These are phyloP conservation scores for Hypseocharis bilobata DNA, from an alignment of 441 rosid species.

Conservation along the genomic window DNA sequence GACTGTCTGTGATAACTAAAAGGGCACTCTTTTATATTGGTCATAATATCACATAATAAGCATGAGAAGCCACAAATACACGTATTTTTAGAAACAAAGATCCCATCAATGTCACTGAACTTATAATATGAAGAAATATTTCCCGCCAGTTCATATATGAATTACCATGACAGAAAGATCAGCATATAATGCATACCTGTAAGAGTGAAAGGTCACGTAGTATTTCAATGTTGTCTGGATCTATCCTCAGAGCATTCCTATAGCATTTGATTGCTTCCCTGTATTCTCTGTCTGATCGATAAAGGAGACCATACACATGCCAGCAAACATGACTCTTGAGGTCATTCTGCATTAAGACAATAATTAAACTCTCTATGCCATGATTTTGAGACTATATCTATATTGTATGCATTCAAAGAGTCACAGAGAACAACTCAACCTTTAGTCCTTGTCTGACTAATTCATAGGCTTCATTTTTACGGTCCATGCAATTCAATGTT, in stretches of 20 bases:
- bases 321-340: constrained; percentile 99
- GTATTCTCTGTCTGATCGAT: constrained; percentile 99
- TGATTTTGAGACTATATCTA: not conserved
- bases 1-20: not conserved
- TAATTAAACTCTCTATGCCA: not conserved
- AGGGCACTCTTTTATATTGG: not conserved
- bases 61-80: not conserved
- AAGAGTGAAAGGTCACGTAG: constrained; percentile 86
- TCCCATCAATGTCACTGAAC: not conserved
- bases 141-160: not conserved
- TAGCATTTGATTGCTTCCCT: constrained; percentile 99
- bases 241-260: constrained; percentile 84
- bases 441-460: constrained; percentile 90
- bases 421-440: constrained; percentile 37
- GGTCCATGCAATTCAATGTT: constrained; percentile 98
- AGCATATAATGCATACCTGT: constrained; percentile 48
- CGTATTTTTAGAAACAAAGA: not conserved
- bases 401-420: constrained; percentile 4
- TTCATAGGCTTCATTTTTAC: constrained; percentile 93
- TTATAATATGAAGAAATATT: not conserved
- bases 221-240: constrained; percentile 97
- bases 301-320: constrained; percentile 97
- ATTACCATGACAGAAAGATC: not conserved
- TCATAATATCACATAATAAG: not conserved
- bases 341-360: constrained; percentile 67